Evolutionary conservation across 805 yeast species (phyloP).

Genomic region (Wickerhamomyces bovis): DNA sequence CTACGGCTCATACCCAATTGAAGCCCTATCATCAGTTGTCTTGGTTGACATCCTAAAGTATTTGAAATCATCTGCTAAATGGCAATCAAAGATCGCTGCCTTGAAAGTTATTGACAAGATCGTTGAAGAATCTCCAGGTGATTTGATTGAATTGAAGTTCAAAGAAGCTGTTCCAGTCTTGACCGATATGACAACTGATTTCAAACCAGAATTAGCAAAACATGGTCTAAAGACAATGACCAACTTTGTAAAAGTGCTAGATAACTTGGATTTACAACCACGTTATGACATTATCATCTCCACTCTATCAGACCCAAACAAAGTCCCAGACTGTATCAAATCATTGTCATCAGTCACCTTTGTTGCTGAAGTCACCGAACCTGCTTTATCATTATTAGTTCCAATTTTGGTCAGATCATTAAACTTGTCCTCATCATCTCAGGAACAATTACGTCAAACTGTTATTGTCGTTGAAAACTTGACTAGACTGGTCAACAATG

Average conservation of each 20-base stretch:
- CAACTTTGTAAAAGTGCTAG: constrained; percentile 73
- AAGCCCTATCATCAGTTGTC: constrained; percentile 69
- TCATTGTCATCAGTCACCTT: constrained; percentile 89
- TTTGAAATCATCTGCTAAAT: constrained; percentile 78
- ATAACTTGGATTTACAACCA: constrained; percentile 86
- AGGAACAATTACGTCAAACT: constrained; percentile 94
- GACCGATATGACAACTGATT: constrained; percentile 88
- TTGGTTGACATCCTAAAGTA: constrained; percentile 56
- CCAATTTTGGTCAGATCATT: constrained; percentile 90
- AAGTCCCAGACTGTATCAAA: constrained; percentile 85
- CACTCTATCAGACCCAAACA: constrained; percentile 84
- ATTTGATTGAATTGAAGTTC: constrained; percentile 77
- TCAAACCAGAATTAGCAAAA: constrained; percentile 91
- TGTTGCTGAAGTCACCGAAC: constrained; percentile 97
- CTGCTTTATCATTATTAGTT: constrained; percentile 82
- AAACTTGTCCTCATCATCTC: constrained; percentile 76
- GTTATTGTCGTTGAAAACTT: constrained; percentile 93
- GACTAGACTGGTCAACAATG: constrained; percentile 91
- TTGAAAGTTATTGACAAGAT: constrained; percentile 67
- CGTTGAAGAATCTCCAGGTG: constrained; percentile 75
- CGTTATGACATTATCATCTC: constrained; percentile 79
- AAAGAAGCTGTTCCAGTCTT: constrained; percentile 74
- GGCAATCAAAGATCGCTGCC: constrained; percentile 86
- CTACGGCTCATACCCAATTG: constrained; percentile 64
- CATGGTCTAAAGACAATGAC: constrained; percentile 70